Conservation (phyloP, 139 green algal genomes). For the Dunaliella sp. region DNA sequence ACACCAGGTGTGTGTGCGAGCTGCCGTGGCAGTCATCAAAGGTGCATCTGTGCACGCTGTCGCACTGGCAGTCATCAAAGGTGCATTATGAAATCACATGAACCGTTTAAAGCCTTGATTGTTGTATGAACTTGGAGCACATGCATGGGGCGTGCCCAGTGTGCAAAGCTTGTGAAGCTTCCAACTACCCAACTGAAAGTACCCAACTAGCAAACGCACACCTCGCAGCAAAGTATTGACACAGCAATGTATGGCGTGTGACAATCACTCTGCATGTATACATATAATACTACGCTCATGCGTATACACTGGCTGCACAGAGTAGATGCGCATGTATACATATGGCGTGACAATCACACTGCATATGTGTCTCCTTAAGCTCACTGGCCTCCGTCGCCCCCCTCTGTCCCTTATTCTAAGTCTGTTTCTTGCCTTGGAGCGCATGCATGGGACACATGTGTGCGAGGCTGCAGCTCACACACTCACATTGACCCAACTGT, state of each 20-base stretch:
- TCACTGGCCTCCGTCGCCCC: too few species aligned
- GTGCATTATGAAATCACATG: neutral
- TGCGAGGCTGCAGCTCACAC: too few species aligned
- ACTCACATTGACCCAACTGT: too few species aligned
- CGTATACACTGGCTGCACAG: neutral
- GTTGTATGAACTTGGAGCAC: neutral
- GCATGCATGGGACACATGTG: too few species aligned
- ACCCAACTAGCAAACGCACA: neutral
- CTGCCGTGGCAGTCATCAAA: neutral
- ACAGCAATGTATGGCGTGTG: too few species aligned
- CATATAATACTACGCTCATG: neutral
- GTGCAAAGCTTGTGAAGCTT: neutral
- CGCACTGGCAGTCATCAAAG: neutral
- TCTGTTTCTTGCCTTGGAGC: too few species aligned
- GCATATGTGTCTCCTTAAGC: too few species aligned
- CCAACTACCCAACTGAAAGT: neutral
- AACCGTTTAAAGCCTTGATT: neutral
- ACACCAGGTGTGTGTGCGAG: constrained; percentile 30
- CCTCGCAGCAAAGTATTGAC: too few species aligned
- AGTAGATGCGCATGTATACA: neutral
- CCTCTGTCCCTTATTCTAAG: too few species aligned
- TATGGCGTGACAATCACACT: too few species aligned
- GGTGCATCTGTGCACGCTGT: neutral
- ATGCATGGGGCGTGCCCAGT: too few species aligned
- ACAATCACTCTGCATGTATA: neutral